These are phyloP conservation scores for Porcisia deanei DNA, from an alignment of 208 protist genomes.

Conservation along the genomic window DNA sequence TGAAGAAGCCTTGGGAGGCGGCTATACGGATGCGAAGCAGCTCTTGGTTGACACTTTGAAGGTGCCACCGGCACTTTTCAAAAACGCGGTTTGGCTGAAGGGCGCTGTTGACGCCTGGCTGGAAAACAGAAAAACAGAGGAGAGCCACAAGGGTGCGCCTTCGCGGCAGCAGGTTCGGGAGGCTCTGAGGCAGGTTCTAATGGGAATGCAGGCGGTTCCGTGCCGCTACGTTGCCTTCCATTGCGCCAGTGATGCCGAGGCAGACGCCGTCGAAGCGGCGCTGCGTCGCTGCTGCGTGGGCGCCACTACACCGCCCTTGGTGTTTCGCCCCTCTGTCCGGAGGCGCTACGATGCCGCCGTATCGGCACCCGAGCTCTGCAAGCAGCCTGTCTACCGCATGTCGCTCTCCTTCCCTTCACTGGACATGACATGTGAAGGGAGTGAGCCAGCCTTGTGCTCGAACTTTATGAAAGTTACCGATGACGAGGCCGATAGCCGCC, in stretches of 20 bases:
- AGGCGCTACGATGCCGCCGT: constrained; percentile 11
- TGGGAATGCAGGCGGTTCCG: constrained; percentile 16
- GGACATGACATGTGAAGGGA: constrained; percentile 22
- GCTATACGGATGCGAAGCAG: constrained; percentile 9
- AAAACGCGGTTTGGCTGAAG: constrained; percentile 28
- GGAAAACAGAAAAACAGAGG: neutral
- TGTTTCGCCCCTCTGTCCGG: constrained; percentile 15
- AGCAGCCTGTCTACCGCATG: constrained; percentile 12
- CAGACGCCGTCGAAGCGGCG: constrained; percentile 12
- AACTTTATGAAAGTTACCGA: neutral
- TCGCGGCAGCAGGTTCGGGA: neutral
- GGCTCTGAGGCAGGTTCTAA: constrained; percentile 13
- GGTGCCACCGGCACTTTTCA: constrained; percentile 15
- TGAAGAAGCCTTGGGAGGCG: constrained; percentile 7
- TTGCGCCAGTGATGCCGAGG: constrained; percentile 19
- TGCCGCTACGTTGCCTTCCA: constrained; percentile 25
- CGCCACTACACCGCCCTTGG: constrained; percentile 2
- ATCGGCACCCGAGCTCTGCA: constrained; percentile 6
- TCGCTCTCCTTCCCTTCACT: constrained; percentile 18
- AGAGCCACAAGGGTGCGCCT: neutral
- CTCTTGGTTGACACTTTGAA: constrained; percentile 11
- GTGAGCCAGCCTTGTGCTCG: constrained; percentile 16
- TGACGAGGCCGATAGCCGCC: neutral
- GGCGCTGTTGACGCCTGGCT: constrained; percentile 19
- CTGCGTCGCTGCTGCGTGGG: constrained; percentile 27